These are phyloP conservation scores for Camillea tinctor DNA, from an alignment of 2,329 filamentous ascomycete species.

Conservation along the genomic window DNA sequence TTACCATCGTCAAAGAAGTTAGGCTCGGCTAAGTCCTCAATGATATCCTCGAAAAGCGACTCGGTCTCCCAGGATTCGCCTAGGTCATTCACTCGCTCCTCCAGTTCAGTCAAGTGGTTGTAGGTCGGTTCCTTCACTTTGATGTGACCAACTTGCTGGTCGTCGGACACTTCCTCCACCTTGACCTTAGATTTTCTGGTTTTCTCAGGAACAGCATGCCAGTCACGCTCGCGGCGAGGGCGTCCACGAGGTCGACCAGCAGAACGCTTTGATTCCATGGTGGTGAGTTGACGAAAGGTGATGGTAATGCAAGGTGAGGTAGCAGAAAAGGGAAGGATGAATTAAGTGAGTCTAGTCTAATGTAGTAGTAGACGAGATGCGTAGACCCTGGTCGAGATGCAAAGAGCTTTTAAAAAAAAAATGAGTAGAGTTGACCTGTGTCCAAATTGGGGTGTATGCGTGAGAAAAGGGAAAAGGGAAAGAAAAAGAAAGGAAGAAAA, in stretches of 20 bases:
- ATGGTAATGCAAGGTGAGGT: not conserved
- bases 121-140: constrained; percentile 12
- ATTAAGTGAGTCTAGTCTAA: not conserved
- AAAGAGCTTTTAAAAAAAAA: not conserved
- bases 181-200: not conserved
- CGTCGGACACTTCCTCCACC: constrained; percentile 17
- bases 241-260: not conserved
- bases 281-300: not conserved
- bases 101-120: constrained; percentile 14
- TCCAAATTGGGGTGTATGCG: not conserved
- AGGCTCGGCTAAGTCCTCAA: constrained; percentile 45
- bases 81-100: constrained; percentile 21
- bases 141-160: constrained; percentile 21
- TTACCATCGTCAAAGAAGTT: constrained; percentile 36
- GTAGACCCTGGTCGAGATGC: not conserved
- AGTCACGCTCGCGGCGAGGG: not conserved
- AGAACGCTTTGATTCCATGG: not conserved
- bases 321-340: not conserved
- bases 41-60: constrained; percentile 46
- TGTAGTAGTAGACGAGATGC: not conserved
- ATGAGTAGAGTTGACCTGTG: not conserved
- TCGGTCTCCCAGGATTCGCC: constrained; percentile 42
- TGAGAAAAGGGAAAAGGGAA: not conserved
- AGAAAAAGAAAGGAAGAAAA: not conserved
- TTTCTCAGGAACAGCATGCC: not conserved